Base-by-base conservation (phyloP, 306 rosid species). In the Castanea crenata region DNA sequence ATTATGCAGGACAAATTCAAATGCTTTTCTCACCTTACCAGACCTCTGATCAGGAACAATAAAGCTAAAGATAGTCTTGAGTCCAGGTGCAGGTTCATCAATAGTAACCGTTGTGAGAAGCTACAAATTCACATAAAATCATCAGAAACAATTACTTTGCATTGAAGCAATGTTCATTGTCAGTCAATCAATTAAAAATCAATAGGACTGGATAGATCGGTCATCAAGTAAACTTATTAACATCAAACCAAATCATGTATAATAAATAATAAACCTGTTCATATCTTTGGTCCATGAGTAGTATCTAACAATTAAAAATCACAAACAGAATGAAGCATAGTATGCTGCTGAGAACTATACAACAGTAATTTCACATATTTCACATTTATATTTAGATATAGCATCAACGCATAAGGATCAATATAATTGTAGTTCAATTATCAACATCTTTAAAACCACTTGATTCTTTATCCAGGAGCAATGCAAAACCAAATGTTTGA, bases 71-170 rank as follows among this genome's bases (percentile, higher is more conserved):
- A 91, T 92, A 44, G 98, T 65, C 89, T 95, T 95, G 61, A 95
- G 86, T 70, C 98, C 99, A 81, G 97, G 97, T 55, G 97, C 97
- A 19, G 94, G 91, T 74, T 95, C 99, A 69, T 95, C 97, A 83
- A 90, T 84, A n/a, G 99, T 95, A 76, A 95, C 55, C 46, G 95
- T 95, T 62, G 97, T 87, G 46, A 76, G 90, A 34, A 95, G 87
- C 98, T 95, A 82, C 82, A 85, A 20, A 34, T 51, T 51, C 64
- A 78, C 38, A 49, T 4, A 67, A 49, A 61, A 58, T 73, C 46
- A 68, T 82, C 78, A 74, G 77, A 73, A 52, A 57, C 20, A 29
- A 71, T 46, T 59, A 57, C 11, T 49, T 49, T 49, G 54, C 15
- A 49, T 49, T 49, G 54, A 49, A 49, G 16, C 15, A 10, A 49